Evolutionary conservation across 202 grass and related monocot genomes (phyloP), one percentile per base, ranked within the genome.

Genomic region (Carex arenaria): DNA sequence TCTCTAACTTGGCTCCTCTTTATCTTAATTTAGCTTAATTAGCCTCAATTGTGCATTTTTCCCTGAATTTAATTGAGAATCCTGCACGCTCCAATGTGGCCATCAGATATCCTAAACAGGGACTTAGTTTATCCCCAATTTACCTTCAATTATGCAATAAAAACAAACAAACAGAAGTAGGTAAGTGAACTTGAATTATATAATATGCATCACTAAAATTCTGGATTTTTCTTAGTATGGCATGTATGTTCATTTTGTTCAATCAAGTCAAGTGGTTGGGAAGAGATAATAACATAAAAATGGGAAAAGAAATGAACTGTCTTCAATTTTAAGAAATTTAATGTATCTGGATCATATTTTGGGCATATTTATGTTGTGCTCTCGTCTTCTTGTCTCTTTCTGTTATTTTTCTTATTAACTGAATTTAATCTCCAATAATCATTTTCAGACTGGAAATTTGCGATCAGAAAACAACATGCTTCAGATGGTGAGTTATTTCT

Each of bases 401-500:
- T 60, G 47, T 15, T 64, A 11, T 62, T 51, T 76, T 43, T 77
- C 67, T n/a, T 31, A n/a, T 64, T 15, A n/a, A 69, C 62, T 64
- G 38, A 56, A 57, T 19, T 47, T 73, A 47, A 45, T 83, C 59
- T 86, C 10, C 22, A 36, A 75, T 80, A 28, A 20, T 55, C 56
- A 63, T 86, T 65, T 74, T 45, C 86, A 98, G 95, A 53, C 83
- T 73, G 72, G 85, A 78, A 93, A 89, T 81, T 83, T 89, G 66
- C 75, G 70, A 55, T 86, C 79, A 13, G 72, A 88, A 75, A 87
- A 94, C 56, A 90, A 79, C 56, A 72, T 94, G 61, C 90, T 94
- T 86, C 80, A 87, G 64, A 74, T 92, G 90, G 95, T 95, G 83
- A 93, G 95, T 89, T 15, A 60, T 75, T 84, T 84, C 14, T 7